A percentile compares a stretch with the other conserved stretches of the same genome.
Evolutionary conservation across 2,329 filamentous ascomycete genomes (phyloP).

Genomic region (Trichoderma breve): DNA sequence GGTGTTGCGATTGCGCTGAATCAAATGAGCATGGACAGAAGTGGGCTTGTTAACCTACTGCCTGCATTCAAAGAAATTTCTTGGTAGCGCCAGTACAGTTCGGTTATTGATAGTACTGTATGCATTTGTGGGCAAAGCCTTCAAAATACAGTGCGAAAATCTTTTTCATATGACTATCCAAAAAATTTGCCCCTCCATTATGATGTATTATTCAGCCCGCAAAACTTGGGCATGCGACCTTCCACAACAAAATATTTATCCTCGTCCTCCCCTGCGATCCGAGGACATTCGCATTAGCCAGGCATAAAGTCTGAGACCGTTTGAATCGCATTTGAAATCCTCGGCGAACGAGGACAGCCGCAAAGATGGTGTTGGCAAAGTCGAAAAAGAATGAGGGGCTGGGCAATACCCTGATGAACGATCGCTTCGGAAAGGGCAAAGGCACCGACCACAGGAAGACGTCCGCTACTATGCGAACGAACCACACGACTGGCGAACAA

Average conservation of each 20-base stretch:
- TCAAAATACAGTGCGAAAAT: constrained; percentile 32
- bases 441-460: constrained; percentile 75
- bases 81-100: constrained; percentile 28
- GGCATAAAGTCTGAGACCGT: neutral
- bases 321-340: neutral
- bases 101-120: constrained; percentile 33
- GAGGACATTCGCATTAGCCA: neutral
- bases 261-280: neutral
- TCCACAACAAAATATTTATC: constrained; percentile 16
- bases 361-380: constrained; percentile 67
- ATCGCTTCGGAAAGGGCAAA: constrained; percentile 93
- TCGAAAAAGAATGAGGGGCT: constrained; percentile 93
- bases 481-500: constrained; percentile 77
- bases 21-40: constrained; percentile 14
- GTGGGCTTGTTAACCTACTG: constrained; percentile 22
- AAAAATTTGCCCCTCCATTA: constrained; percentile 52
- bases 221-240: constrained; percentile 9
- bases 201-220: constrained; percentile 38
- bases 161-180: constrained; percentile 21
- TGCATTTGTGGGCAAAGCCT: neutral
- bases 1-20: constrained; percentile 21
- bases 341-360: constrained; percentile 19
- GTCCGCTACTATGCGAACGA: constrained; percentile 60
- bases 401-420: constrained; percentile 98
- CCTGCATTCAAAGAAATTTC: constrained; percentile 29